Conservation (phyloP, 345 rosid species). For the Populus alba region DNA sequence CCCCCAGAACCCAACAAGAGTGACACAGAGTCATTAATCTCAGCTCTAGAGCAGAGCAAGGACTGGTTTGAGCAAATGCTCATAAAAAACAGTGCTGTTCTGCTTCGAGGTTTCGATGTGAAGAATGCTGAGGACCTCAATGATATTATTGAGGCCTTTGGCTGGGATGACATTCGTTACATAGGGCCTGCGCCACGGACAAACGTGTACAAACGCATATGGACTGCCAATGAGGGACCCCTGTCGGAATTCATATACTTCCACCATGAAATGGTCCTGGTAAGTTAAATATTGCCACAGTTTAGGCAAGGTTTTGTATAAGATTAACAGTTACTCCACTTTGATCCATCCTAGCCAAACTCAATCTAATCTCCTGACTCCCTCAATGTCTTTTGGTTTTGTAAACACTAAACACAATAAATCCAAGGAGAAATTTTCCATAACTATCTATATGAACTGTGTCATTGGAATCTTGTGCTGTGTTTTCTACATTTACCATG, state of each 20-base stretch:
- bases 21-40: slow-evolving; percentile 31
- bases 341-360: background rate
- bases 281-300: slow-evolving; percentile 7
- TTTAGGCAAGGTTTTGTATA: background rate
- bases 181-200: slow-evolving; percentile 59
- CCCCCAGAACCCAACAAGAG: slow-evolving; percentile 33
- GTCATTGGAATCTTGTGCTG: too few relatives aligned
- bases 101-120: slow-evolving; percentile 54
- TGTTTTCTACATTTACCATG: too few relatives aligned
- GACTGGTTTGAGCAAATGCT: slow-evolving; percentile 65
- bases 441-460: background rate
- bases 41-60: slow-evolving; percentile 35
- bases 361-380: background rate
- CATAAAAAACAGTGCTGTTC: slow-evolving; percentile 55
- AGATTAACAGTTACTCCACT: background rate
- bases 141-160: slow-evolving; percentile 50
- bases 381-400: background rate
- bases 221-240: slow-evolving; percentile 78
- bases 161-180: slow-evolving; percentile 57
- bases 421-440: background rate
- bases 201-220: slow-evolving; percentile 53
- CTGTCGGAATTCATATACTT: slow-evolving; percentile 61
- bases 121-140: slow-evolving; percentile 50
- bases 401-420: background rate
- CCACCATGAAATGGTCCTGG: slow-evolving; percentile 75